Conservation (phyloP, 2,329 filamentous ascomycete genomes). For the Knoxdaviesia proteae region DNA sequence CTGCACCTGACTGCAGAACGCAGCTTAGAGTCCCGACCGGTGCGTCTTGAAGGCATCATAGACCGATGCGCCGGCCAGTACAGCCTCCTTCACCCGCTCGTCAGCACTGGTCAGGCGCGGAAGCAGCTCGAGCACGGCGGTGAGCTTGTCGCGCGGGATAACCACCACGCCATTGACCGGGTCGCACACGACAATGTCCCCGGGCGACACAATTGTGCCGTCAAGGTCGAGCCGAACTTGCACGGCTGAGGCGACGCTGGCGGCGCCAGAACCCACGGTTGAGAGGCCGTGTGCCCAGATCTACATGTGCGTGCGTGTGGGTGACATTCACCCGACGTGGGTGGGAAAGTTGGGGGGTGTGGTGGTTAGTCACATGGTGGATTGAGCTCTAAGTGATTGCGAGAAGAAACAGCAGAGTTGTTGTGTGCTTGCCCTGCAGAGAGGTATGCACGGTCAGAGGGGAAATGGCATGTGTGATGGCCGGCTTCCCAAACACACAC, state of each 20-base stretch:
- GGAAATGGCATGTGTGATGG: no score
- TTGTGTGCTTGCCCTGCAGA: no score
- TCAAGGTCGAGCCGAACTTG: slow-evolving; percentile 22
- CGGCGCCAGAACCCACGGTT: slow-evolving; percentile 34
- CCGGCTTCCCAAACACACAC: no score
- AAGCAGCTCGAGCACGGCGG: slow-evolving; percentile 38
- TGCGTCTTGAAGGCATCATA: slow-evolving; percentile 45
- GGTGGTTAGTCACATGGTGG: background rate
- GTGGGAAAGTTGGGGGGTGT: no score
- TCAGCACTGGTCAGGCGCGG: slow-evolving; percentile 30
- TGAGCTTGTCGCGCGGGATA: slow-evolving; percentile 40
- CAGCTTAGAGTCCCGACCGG: slow-evolving; percentile 14
- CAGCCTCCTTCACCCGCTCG: slow-evolving; percentile 40
- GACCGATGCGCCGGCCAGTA: slow-evolving; percentile 39
- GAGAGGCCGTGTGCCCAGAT: slow-evolving; percentile 36
- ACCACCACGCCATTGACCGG: slow-evolving; percentile 47
- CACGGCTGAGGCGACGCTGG: slow-evolving; percentile 33
- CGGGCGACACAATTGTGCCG: slow-evolving; percentile 22
- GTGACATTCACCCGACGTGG: background rate
- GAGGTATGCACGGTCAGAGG: no score
- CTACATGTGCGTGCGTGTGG: slow-evolving; percentile 8
- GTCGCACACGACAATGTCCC: slow-evolving; percentile 53
- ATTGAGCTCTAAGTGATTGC: no score
- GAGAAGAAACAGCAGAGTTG: no score
- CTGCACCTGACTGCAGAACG: no score